Base-by-base conservation (phyloP, 2,329 filamentous ascomycete species). In the Cryphonectria japonica region DNA sequence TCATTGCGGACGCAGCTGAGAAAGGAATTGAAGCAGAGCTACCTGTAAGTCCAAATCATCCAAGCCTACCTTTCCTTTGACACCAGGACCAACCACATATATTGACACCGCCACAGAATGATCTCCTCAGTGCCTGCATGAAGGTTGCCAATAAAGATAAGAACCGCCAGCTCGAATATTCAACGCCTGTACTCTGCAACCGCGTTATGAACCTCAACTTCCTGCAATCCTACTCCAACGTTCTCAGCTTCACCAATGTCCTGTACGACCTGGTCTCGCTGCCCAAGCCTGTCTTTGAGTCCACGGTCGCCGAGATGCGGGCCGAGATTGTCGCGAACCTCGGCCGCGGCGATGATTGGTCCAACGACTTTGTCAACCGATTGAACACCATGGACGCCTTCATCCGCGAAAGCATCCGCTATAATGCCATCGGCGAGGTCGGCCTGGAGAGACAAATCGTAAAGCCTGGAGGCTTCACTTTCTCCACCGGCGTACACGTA, bases 341-440 rank as follows among this genome's bases (percentile, higher is more conserved):
- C 9, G 63, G 29, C 63, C 39, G 32, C 9, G 63, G 63, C 63
- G 63, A 65, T n/a, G 63, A 52, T 13, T 65, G 46, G 41, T 65
- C 63, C 32, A 46, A 43, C n/a, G 63, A 34, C 46, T 65, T 65
- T n/a, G 26, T 29, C 8, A 46, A 65, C 26, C 26, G 63, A 13
- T 39, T 65, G 2, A 14, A 65, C 9, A 32, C 46, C 3, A 65
- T 65, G 39, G 63, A 65, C 39, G 39, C 63, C 39, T 65, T 65
- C n/a, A 65, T 65, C 29, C 63, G 63, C 39, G 63, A 65, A 39
- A 65, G 63, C 63, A 65, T 65, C 46, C 63, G 63, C 41, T 65
- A 65, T 39, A 65, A 65, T 13, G 41, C 63, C 41, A 65, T 65
- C 4, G 63, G 63, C 19, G 63, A 65, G 63, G 46, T 52, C 7